These are phyloP conservation scores for Hymenoscyphus occultus DNA, from an alignment of 2,329 filamentous ascomycete species.

Conservation along the genomic window DNA sequence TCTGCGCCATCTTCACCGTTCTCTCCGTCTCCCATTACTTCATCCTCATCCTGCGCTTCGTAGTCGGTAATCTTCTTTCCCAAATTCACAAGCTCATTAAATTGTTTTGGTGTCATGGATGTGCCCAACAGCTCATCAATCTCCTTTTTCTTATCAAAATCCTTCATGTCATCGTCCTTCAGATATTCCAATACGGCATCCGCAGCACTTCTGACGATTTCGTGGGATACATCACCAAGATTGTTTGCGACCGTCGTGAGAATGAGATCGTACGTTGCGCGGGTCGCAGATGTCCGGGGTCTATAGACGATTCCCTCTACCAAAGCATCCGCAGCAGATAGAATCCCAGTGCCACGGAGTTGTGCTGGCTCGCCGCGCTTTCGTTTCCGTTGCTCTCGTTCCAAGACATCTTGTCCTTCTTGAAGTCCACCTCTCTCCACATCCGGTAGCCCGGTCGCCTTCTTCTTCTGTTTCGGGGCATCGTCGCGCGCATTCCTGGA, in stretches of 20 bases:
- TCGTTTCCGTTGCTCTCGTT: constrained; percentile 81
- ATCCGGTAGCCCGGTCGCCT: constrained; percentile 59
- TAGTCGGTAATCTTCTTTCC: constrained; percentile 99
- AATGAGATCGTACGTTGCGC: constrained; percentile 91
- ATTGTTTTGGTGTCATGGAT: constrained; percentile 80
- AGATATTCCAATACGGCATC: constrained; percentile 87
- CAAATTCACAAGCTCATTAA: constrained; percentile 93
- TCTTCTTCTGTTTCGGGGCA: constrained; percentile 78
- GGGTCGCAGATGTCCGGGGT: constrained; percentile 85
- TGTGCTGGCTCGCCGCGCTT: constrained; percentile 72
- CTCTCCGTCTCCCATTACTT: constrained; percentile 72
- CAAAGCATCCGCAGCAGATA: constrained; percentile 79
- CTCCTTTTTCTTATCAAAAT: constrained; percentile 97
- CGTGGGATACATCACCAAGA: constrained; percentile 88
- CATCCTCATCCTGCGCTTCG: constrained; percentile 92
- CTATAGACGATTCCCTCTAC: constrained; percentile 91
- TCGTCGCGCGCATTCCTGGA: constrained; percentile 74
- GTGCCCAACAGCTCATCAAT: constrained; percentile 90
- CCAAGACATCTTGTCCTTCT: constrained; percentile 80
- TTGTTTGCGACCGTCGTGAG: constrained; percentile 84
- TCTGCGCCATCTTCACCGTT: constrained; percentile 68
- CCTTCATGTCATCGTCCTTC: constrained; percentile 94
- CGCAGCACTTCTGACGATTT: constrained; percentile 88
- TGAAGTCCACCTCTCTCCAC: constrained; percentile 72
- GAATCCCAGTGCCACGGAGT: constrained; percentile 69